Conservation (phyloP, 108 stramenopile species). For the Discostella pseudostelligera region DNA sequence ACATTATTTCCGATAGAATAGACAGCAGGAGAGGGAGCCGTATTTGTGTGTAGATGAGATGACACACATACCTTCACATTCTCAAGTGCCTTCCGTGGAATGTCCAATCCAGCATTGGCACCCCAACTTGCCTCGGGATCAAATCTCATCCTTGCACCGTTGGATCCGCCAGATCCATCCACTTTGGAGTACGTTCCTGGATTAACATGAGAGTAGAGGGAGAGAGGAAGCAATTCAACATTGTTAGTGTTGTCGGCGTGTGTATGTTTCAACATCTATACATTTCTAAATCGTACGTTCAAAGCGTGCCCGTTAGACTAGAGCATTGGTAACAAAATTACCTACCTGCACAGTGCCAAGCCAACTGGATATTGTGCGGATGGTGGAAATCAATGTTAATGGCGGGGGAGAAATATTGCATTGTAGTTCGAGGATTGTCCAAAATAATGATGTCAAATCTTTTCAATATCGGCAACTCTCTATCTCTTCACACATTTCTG, state of each 20-base stretch:
- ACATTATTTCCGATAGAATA: not conserved
- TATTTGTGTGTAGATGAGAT: not conserved
- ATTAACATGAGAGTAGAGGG: no score
- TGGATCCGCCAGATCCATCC: constrained; percentile 86
- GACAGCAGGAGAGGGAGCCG: not conserved
- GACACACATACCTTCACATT: constrained; percentile 54
- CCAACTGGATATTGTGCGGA: constrained; percentile 47
- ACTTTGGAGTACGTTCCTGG: constrained; percentile 76
- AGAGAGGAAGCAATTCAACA: no score
- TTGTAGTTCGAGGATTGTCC: not conserved
- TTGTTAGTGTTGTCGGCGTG: no score
- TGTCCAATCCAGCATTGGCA: constrained; percentile 90
- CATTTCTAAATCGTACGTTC: no score
- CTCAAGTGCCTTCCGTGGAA: constrained; percentile 73
- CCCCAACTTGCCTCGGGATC: constrained; percentile 84
- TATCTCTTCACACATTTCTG: no score
- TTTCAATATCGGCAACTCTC: no score
- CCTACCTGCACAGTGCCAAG: constrained; percentile 87
- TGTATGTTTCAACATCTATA: no score
- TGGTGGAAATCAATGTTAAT: not conserved
- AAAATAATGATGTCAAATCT: no score
- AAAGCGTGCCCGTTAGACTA: no score
- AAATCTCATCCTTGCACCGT: constrained; percentile 95
- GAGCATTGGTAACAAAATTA: no score
- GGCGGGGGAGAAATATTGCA: not conserved